A percentile compares a stretch with the other conserved stretches of the same genome.
Conservation (phyloP, 225 moss, liverwort and hornwort species). For the Neckera pumila region DNA sequence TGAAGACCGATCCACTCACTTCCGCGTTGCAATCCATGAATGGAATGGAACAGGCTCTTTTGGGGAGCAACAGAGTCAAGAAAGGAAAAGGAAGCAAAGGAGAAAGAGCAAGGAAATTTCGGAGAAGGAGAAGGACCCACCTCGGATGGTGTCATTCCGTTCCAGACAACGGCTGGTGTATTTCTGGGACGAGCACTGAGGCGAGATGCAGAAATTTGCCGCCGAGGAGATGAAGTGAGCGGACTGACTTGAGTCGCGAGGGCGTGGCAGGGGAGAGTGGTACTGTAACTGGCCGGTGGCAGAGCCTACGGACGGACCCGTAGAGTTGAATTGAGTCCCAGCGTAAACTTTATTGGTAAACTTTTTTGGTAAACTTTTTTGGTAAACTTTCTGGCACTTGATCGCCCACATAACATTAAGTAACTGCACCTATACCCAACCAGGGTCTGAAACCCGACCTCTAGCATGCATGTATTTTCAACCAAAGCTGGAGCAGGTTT, state of each 20-base stretch:
- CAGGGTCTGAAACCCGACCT: too few relatives aligned
- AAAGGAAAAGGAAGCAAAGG: background rate
- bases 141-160: background rate
- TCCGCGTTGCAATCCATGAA: background rate
- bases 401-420: too few relatives aligned
- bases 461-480: too few relatives aligned
- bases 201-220: background rate
- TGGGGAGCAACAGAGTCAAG: background rate
- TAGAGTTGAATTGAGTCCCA: too few relatives aligned
- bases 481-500: too few relatives aligned
- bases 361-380: too few relatives aligned
- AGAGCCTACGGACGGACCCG: too few relatives aligned
- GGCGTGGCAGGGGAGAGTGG: background rate
- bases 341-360: background rate
- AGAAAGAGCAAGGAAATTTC: background rate
- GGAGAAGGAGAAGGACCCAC: background rate
- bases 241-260: too few relatives aligned
- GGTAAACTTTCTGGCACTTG: background rate
- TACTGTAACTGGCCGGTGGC: background rate
- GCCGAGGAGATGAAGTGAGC: background rate
- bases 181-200: background rate
- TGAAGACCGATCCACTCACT: background rate
- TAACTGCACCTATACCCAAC: too few relatives aligned
- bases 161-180: background rate
- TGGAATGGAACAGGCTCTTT: background rate